Evolutionary conservation across 306 rosid species (phyloP).

Genomic region (Leucaena leucocephala): DNA sequence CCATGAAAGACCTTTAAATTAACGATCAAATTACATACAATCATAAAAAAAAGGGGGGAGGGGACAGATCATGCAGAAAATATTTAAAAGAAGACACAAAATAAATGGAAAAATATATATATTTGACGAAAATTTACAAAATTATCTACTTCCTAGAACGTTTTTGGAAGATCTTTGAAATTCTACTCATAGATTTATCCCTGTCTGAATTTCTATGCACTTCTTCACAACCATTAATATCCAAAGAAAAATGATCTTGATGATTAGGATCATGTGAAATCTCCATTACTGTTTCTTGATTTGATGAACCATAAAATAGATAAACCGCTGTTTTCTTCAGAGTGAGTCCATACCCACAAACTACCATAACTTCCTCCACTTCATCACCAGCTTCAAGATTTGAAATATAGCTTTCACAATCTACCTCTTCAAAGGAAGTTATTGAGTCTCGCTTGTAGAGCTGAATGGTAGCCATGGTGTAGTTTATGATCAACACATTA

Average conservation of each 20-base stretch:
- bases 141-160: background rate
- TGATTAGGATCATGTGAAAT: background rate
- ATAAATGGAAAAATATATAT: too few species aligned
- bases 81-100: too few species aligned
- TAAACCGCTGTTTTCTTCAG: background rate
- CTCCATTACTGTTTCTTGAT: background rate
- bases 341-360: background rate
- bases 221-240: background rate
- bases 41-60: too few species aligned
- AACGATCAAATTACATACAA: too few species aligned
- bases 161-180: background rate
- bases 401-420: background rate
- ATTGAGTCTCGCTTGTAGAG: background rate
- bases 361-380: background rate
- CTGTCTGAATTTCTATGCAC: background rate
- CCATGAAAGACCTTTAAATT: too few species aligned
- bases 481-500: background rate
- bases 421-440: background rate
- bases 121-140: too few species aligned
- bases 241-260: background rate
- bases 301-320: background rate
- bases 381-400: background rate
- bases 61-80: too few species aligned
- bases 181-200: background rate
- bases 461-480: background rate